These are phyloP conservation scores for Ceratobasidium sp. DNA, from an alignment of 1,284 basidiomycete species.

Conservation along the genomic window DNA sequence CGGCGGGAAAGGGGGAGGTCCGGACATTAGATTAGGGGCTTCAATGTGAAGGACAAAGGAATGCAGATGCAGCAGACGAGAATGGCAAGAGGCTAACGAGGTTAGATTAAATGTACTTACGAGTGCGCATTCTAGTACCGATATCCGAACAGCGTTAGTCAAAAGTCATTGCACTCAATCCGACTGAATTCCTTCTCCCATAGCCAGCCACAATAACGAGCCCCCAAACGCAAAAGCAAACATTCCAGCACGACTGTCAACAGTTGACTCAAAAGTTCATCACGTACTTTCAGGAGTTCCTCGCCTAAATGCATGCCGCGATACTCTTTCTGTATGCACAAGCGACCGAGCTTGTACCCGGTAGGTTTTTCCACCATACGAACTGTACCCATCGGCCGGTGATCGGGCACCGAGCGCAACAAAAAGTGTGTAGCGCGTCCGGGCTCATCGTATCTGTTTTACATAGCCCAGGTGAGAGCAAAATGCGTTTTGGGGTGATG, in stretches of 20 bases:
- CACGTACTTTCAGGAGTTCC: slow-evolving; percentile 57
- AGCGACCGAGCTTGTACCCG: slow-evolving; percentile 69
- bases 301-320: slow-evolving; percentile 68
- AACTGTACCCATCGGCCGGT: slow-evolving; percentile 71
- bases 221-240: slow-evolving; percentile 42
- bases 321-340: slow-evolving; percentile 71
- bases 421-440: slow-evolving; percentile 68
- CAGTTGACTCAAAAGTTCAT: neutral
- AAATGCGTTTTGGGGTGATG: slow-evolving; percentile 1
- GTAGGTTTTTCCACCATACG: slow-evolving; percentile 54
- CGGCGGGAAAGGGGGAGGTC: neutral
- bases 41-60: slow-evolving; percentile 38
- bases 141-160: slow-evolving; percentile 17
- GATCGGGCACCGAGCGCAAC: slow-evolving; percentile 66
- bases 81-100: slow-evolving; percentile 1
- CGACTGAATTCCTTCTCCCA: slow-evolving; percentile 46
- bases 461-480: slow-evolving; percentile 19
- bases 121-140: slow-evolving; percentile 31
- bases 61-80: slow-evolving; percentile 37
- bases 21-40: slow-evolving; percentile 28
- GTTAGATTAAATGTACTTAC: slow-evolving; percentile 21
- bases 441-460: slow-evolving; percentile 60
- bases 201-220: slow-evolving; percentile 64
- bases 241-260: slow-evolving; percentile 45
- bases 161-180: slow-evolving; percentile 18